phyloP scores from a whole-genome alignment of 805 yeast genomes.

The Millerozyma acaciae region DNA sequence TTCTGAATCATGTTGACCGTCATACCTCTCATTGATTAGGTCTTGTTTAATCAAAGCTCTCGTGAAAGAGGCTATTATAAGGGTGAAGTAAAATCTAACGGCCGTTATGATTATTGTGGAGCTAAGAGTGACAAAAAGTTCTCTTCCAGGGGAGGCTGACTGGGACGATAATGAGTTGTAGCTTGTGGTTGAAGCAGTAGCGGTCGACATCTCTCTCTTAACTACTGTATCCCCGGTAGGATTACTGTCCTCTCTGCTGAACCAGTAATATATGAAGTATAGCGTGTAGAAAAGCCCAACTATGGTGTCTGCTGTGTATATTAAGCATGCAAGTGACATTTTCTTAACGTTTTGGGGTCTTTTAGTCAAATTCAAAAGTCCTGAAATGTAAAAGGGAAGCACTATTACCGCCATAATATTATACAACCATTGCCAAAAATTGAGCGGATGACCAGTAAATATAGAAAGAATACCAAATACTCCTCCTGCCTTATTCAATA shows the following conservation, averaged over 20 bases:
- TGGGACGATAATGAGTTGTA: slow-evolving; percentile 32
- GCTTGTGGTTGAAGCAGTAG: slow-evolving; percentile 15
- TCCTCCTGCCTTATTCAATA: slow-evolving; percentile 87
- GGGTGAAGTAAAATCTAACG: slow-evolving; percentile 56
- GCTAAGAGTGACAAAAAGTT: slow-evolving; percentile 54
- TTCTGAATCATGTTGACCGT: slow-evolving; percentile 22
- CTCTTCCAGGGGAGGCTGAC: slow-evolving; percentile 57
- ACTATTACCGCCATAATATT: slow-evolving; percentile 62
- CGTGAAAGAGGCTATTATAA: slow-evolving; percentile 57
- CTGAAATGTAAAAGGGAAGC: slow-evolving; percentile 63
- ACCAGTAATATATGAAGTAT: slow-evolving; percentile 77
- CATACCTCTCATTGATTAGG: slow-evolving; percentile 19
- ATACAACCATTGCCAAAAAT: slow-evolving; percentile 76
- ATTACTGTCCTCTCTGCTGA: slow-evolving; percentile 43
- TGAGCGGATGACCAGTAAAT: slow-evolving; percentile 85
- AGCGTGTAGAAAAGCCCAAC: slow-evolving; percentile 65
- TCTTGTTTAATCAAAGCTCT: slow-evolving; percentile 48
- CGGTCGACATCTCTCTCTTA: slow-evolving; percentile 3
- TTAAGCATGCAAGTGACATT: slow-evolving; percentile 57
- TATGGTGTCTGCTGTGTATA: slow-evolving; percentile 65
- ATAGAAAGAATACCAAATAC: slow-evolving; percentile 80
- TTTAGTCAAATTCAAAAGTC: slow-evolving; percentile 41
- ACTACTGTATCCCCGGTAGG: slow-evolving; percentile 8
- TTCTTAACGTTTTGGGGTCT: slow-evolving; percentile 53
- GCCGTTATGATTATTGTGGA: slow-evolving; percentile 46